phyloP scores from a whole-genome alignment of 805 yeast genomes.

The Yarrowia divulgata region DNA sequence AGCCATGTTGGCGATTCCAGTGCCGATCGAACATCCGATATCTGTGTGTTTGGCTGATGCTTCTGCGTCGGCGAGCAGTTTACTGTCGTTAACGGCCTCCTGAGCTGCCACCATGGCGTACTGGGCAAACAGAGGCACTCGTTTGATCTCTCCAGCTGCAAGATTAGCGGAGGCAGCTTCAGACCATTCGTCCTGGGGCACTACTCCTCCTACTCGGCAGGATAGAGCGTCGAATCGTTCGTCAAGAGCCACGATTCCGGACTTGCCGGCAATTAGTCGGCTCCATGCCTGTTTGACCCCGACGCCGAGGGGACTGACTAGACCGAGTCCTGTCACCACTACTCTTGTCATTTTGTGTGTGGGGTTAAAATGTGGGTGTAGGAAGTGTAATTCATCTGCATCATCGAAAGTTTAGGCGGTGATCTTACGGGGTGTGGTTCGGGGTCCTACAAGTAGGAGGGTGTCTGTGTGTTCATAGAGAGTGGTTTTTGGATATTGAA shows the following conservation, averaged over 20 bases:
- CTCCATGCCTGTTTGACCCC: conserved; percentile 55
- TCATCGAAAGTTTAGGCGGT: too few species aligned
- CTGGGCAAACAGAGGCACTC: conserved; percentile 76
- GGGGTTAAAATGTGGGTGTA: background rate
- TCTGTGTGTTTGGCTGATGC: conserved; percentile 40
- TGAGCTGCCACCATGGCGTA: conserved; percentile 77
- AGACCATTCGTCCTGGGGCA: conserved; percentile 59
- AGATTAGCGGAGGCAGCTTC: conserved; percentile 61
- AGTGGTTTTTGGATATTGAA: too few species aligned
- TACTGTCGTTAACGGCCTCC: conserved; percentile 78
- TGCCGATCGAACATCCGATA: conserved; percentile 81
- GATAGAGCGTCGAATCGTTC: conserved; percentile 65
- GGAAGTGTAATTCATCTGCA: conserved; percentile 6
- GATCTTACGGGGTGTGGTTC: too few species aligned
- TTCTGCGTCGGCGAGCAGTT: conserved; percentile 51
- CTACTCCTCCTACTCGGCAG: conserved; percentile 74
- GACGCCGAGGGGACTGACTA: conserved; percentile 84
- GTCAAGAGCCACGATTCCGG: conserved; percentile 55
- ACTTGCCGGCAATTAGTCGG: conserved; percentile 48
- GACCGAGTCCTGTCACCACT: conserved; percentile 91
- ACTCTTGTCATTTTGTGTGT: conserved; percentile 56
- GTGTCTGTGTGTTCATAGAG: too few species aligned
- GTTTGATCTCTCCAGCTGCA: conserved; percentile 57
- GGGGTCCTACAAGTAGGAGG: too few species aligned
- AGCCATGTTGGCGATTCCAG: conserved; percentile 88